Evolutionary conservation across 345 rosid species (phyloP).

Genomic region (Fremontodendron californicum): DNA sequence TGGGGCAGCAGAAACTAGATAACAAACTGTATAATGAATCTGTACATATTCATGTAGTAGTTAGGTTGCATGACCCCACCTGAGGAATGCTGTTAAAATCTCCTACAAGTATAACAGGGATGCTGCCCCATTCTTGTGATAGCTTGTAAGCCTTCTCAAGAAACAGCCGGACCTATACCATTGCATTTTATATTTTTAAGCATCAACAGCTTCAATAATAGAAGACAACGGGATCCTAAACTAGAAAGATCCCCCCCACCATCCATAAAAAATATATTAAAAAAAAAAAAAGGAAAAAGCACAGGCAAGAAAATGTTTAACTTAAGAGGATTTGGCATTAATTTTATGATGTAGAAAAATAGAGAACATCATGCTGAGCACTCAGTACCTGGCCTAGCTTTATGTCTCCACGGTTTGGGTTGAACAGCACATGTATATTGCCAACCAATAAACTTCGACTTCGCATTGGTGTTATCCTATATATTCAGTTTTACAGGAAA

Average conservation of each 20-base stretch:
- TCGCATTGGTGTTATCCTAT: constrained; percentile 33
- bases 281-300: not conserved
- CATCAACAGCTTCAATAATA: not conserved
- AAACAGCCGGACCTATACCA: constrained; percentile 62
- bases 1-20: not conserved
- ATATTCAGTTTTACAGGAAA: constrained; percentile 1
- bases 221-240: not conserved
- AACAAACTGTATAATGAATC: not conserved
- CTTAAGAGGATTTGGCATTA: not conserved
- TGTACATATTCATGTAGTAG: constrained; percentile 3
- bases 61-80: constrained; percentile 36
- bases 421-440: constrained; percentile 72
- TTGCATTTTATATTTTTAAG: constrained; percentile 5
- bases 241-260: not conserved
- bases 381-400: constrained; percentile 77
- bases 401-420: constrained; percentile 86
- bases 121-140: constrained; percentile 74
- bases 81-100: constrained; percentile 79
- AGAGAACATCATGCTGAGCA: constrained; percentile 3
- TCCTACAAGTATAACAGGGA: constrained; percentile 76
- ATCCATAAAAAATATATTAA: not conserved
- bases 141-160: constrained; percentile 72
- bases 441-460: constrained; percentile 61
- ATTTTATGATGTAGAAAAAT: not conserved
- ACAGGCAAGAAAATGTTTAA: not conserved